Evolutionary conservation across 2,329 filamentous ascomycete species (phyloP), one percentile per base, ranked within the genome.

Genomic region (Myriangium duriaei): DNA sequence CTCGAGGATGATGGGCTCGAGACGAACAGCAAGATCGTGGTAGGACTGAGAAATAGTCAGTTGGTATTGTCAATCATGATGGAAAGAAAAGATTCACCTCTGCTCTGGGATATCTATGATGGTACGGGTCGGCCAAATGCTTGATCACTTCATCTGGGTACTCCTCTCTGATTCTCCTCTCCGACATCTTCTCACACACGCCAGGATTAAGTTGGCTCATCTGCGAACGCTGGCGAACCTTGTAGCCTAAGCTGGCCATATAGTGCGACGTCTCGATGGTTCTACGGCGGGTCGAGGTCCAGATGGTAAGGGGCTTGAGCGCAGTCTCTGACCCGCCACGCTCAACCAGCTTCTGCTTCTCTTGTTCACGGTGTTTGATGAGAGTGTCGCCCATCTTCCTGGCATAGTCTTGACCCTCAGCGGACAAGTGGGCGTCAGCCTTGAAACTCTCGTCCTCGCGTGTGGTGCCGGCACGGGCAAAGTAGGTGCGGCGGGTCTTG

Each of bases 191-290:
- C 63, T 96, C 91, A 53, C 87, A 95, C 4, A 94, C 85, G 3
- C 91, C 91, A 1, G 91, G 91, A 54, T 98, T 95, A 53, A 98
- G 75, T 62, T 96, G 87, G 54, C 87, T 93, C 79, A 98, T 86
- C 57, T 98, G 88, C 33, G 87, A 88, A 41, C 91, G 76, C 59
- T 96, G 91, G 12, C 84, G 76, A 33, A 96, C 81, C 50, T 82
- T 82, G 63, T 82, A 94, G 2, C 86, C 87, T 46, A 74, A 72
- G 10, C 79, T 72, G 46, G 79, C 75, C n/a, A 98, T 69, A 47
- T 76, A 79, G 36, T 87, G 77, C 1, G 85, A 78, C 1, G 92
- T 98, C 59, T 98, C 85, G 7, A 94, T 78, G 1, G 91, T 94
- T 43, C 88, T 74, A 49, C 86, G 74, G 32, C 91, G 72, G 0